Base-by-base conservation (phyloP, 352 stramenopile species). In the Phytophthora uliginosa region DNA sequence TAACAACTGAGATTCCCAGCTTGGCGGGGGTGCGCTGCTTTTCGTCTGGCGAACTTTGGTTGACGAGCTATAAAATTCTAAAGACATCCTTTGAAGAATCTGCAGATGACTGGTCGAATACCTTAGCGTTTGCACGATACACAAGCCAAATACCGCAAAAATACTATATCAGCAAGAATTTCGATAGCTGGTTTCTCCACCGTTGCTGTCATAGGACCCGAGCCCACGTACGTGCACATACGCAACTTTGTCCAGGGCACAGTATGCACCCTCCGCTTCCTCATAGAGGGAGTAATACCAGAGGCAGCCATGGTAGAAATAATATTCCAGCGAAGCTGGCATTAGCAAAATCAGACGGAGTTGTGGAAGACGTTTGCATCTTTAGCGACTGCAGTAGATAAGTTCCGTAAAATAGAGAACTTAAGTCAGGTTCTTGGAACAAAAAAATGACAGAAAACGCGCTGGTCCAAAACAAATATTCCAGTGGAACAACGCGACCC, bases 221-320 rank as follows among this genome's bases (percentile, higher is more conserved):
- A 72, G 65, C 2, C 48, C 50, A 34, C 20, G 24, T 9, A 66
- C 54, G 0, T 10, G 57, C 13, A 28, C 58, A 28, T 72, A 72
- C 10, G 53, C 28, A 7, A 57, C 58, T 4, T 26, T 26, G 18
- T 72, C 65, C 15, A 40, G n/a, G 0, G 61, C 10, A 10, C 65
- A 72, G 28, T 72, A 72, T 1, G 57, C 58, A 8, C 65, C 65
- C 33, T 6, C 20, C 7, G 53, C 7, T 24, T 72, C 65, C 33
- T 72, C 57, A n/a, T 67, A 67, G 40, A 72, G 62, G 2, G 65
- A 58, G 22, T 67, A 72, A 24, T 56, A 72, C 1, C 65, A 56
- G 15, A 72, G 57, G 12, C 34, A 67, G 13, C 68, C 70, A 0
- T 66, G 59, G 22, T 66, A 62, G 18, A 66, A 71, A 47, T 71